Evolutionary conservation across 2,329 filamentous ascomycete genomes (phyloP), one percentile per base, ranked within the genome.

Genomic region (Epichloe coenophiala): DNA sequence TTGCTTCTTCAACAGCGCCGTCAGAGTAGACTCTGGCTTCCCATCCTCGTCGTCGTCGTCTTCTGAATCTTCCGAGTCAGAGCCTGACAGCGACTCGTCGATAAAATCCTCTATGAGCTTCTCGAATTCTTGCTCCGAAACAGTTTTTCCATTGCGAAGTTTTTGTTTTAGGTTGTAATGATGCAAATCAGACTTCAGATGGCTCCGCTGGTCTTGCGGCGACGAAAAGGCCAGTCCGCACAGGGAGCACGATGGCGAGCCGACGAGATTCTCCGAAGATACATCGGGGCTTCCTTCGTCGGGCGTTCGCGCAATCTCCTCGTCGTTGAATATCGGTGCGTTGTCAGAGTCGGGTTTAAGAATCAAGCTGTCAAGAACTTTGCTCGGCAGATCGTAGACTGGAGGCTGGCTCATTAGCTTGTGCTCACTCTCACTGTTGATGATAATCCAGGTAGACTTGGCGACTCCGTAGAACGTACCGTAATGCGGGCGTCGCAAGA

Each of bases 161-260:
- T 88, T 95, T 63, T 91, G 86, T 68, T 95, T 97, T 54, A 97
- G 70, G 64, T 98, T 98, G 70, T 96, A 98, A 56, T 84, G 79
- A 65, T 98, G 93, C 46, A 94, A 75, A 61, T 98, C 93, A 9
- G 91, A 95, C 60, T 87, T 86, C 52, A 88, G 81, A 67, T 98
- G 93, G 53, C 80, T 77, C 54, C 88, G 80, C 63, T 97, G 91
- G 54, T 97, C 91, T 54, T 81, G 75, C 7, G 95, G 75, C 9
- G 76, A 83, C 35, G 74, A 62, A 60, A 94, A 95, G 5, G 76
- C 72, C 38, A 89, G 74, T 39, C 76, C 73, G 68, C 93, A 98
- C 4, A 97, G 74, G 1, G 83, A 81, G 65, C 93, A 98, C 13
- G 88, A 78, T 52, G 86, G 89, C 5, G 86, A 77, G 9, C 80